Evolutionary conservation across 1,139 yeast genomes (phyloP).

Genomic region (Saccharomyces pastorianus): DNA sequence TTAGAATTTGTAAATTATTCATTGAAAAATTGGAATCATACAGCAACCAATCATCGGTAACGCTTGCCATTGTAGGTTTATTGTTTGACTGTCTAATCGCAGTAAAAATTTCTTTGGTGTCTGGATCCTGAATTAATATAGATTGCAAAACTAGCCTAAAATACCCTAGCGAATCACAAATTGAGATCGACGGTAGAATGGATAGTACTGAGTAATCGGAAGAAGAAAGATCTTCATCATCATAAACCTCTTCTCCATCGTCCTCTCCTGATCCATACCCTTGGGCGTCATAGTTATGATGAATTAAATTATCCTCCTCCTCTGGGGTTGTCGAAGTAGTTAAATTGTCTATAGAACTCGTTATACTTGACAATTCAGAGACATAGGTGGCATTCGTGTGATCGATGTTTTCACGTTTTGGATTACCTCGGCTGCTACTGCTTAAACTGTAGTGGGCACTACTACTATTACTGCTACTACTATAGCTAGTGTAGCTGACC

Average conservation of each 20-base stretch:
- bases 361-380: conserved; percentile 14
- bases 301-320: conserved; percentile 2
- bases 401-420: conserved; percentile 1
- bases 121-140: conserved; percentile 22
- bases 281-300: neutral
- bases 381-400: neutral
- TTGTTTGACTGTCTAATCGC: conserved; percentile 31
- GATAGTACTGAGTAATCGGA: conserved; percentile 20
- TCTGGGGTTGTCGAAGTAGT: conserved; percentile 12
- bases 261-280: conserved; percentile 1
- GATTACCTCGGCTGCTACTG: neutral
- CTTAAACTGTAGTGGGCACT: neutral
- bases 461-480: neutral
- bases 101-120: conserved; percentile 23
- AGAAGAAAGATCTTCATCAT: conserved; percentile 10
- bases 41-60: conserved; percentile 35
- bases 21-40: conserved; percentile 34
- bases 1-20: conserved; percentile 32
- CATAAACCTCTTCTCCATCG: conserved; percentile 4
- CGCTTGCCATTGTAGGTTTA: conserved; percentile 23
- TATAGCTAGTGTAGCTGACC: neutral
- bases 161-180: conserved; percentile 24
- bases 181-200: conserved; percentile 28
- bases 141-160: conserved; percentile 30
- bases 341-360: conserved; percentile 11